A percentile compares a stretch with the other conserved stretches of the same genome.
These are phyloP conservation scores for Chytriomyces sp. DNA, from an alignment of 192 early-diverging fungal genomes.

Conservation along the genomic window DNA sequence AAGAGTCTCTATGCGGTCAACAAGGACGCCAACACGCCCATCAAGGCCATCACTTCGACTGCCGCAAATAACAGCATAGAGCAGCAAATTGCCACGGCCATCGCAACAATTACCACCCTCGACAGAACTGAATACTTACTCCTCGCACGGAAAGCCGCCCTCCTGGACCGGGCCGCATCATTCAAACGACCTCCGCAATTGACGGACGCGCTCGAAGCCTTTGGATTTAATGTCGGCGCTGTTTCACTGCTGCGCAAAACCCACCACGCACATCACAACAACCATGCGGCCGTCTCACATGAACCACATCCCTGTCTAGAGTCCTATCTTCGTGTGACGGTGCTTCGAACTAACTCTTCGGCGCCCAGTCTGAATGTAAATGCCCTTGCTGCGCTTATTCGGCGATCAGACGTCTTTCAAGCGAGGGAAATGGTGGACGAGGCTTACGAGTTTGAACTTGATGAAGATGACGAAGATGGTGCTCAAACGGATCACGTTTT, in stretches of 20 bases:
- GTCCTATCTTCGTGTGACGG: neutral
- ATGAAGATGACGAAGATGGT: neutral
- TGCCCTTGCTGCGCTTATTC: neutral
- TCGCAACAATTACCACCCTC: neutral
- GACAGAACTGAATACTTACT: neutral
- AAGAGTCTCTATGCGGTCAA: neutral
- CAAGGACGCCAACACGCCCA: neutral
- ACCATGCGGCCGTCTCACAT: neutral
- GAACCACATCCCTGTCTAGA: neutral
- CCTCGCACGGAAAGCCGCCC: neutral
- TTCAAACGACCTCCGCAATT: neutral
- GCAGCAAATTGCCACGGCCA: neutral
- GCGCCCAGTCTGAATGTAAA: neutral
- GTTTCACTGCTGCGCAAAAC: neutral
- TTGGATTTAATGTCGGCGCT: slow-evolving; percentile 1
- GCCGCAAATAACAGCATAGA: neutral
- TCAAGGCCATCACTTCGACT: neutral
- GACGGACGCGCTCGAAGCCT: neutral
- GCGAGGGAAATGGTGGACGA: neutral
- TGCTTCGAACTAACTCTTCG: neutral
- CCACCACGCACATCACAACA: neutral
- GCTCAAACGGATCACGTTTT: neutral
- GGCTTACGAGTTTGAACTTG: neutral
- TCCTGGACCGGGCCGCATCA: neutral
- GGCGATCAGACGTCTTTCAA: neutral